These are phyloP conservation scores for Hypericum perforatum DNA, from an alignment of 345 rosid species.

Conservation along the genomic window DNA sequence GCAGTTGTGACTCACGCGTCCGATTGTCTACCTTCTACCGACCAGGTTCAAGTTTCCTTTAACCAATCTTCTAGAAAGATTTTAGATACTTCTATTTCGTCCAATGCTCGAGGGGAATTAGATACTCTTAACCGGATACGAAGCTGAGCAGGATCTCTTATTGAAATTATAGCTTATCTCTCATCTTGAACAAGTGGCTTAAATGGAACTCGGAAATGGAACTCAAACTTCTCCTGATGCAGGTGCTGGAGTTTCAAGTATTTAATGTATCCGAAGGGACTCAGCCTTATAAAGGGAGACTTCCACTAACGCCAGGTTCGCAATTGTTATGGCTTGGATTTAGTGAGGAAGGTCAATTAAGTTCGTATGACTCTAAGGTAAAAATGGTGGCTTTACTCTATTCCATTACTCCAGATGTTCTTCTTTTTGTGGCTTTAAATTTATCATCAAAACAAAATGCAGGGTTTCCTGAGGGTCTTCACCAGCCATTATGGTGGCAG, in stretches of 20 bases:
- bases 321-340: constrained; percentile 75
- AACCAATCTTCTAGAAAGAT: background rate
- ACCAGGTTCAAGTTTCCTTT: constrained; percentile 42
- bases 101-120: too few species aligned
- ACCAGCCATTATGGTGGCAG: constrained; percentile 75
- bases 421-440: constrained; percentile 14
- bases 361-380: constrained; percentile 86
- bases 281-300: constrained; percentile 48
- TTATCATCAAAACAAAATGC: constrained; percentile 14
- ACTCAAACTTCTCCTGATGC: constrained; percentile 18
- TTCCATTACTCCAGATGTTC: constrained; percentile 2
- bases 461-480: constrained; percentile 71
- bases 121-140: too few species aligned
- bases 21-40: constrained; percentile 70
- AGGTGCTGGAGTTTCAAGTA: constrained; percentile 70
- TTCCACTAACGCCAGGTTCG: constrained; percentile 81
- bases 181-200: too few species aligned
- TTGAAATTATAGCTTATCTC: too few species aligned
- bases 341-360: constrained; percentile 80
- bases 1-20: constrained; percentile 76
- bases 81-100: too few species aligned
- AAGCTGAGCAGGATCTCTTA: too few species aligned
- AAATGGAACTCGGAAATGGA: background rate
- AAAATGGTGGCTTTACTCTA: constrained; percentile 7
- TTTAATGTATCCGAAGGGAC: constrained; percentile 51